Percentiles rank a stretch among this genome's conserved stretches.
phyloP scores from a whole-genome alignment of 2,329 filamentous ascomycete genomes.

The Colletotrichum falcatum region DNA sequence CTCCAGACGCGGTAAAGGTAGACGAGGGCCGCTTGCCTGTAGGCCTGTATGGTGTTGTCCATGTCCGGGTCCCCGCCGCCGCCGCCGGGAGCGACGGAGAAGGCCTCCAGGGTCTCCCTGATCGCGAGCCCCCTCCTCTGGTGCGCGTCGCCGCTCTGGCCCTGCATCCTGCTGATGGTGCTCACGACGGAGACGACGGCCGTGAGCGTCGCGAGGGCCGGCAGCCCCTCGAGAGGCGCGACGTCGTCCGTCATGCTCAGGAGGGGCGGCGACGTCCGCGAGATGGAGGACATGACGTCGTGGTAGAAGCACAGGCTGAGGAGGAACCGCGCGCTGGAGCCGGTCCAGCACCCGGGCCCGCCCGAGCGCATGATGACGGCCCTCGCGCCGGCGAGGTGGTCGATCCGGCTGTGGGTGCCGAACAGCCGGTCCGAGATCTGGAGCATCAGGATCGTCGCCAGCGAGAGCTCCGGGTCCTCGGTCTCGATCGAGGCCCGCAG shows the following conservation, averaged over 20 bases:
- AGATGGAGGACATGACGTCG: constrained; percentile 48
- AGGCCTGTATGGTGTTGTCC: constrained; percentile 47
- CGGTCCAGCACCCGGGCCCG: constrained; percentile 40
- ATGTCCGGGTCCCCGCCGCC: constrained; percentile 37
- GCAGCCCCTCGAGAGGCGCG: constrained; percentile 43
- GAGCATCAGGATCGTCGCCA: constrained; percentile 48
- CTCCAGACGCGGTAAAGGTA: constrained; percentile 49
- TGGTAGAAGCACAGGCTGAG: constrained; percentile 49
- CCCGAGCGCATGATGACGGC: constrained; percentile 45
- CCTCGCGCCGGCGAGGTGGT: constrained; percentile 48
- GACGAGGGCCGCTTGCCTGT: constrained; percentile 48
- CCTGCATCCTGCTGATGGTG: constrained; percentile 46
- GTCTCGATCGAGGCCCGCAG: constrained; percentile 20
- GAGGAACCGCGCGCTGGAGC: constrained; percentile 46
- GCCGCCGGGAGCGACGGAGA: neutral
- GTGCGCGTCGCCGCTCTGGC: constrained; percentile 30
- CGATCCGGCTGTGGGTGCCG: constrained; percentile 45
- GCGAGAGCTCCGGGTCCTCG: constrained; percentile 45
- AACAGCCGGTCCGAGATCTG: constrained; percentile 49
- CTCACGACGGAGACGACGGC: constrained; percentile 44
- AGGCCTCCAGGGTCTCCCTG: neutral
- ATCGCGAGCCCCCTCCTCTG: constrained; percentile 6
- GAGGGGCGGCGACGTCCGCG: constrained; percentile 44
- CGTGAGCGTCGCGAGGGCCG: constrained; percentile 43
- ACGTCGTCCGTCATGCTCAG: constrained; percentile 43